phyloP scores from a whole-genome alignment of 1,284 basidiomycete genomes.

The Puccinia polysora region DNA sequence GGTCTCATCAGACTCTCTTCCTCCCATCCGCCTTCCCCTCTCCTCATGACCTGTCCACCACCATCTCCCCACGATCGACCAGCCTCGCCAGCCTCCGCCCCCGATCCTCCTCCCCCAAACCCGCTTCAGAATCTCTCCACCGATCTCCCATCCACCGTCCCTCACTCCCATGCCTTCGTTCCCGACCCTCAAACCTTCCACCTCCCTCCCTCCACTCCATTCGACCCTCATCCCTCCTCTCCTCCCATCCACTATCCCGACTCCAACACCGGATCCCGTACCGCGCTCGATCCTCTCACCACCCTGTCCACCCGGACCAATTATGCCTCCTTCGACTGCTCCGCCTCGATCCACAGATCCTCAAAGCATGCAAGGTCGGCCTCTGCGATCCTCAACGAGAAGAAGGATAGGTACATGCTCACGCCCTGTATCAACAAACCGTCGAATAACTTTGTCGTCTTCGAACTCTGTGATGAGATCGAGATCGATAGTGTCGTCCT shows the following conservation, averaged over 20 bases:
- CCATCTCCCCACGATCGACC: too few species aligned
- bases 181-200: neutral
- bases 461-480: conserved; percentile 96
- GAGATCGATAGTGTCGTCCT: conserved; percentile 91
- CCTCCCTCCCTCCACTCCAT: neutral
- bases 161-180: conserved; percentile 57
- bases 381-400: conserved; percentile 76
- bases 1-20: conserved; percentile 92
- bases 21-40: conserved; percentile 60
- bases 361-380: conserved; percentile 79
- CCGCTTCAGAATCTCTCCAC: conserved; percentile 48
- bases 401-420: conserved; percentile 94
- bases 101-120: conserved; percentile 48
- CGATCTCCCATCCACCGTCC: conserved; percentile 61
- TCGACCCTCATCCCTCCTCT: neutral
- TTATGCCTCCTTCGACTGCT: conserved; percentile 88
- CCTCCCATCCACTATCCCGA: conserved; percentile 8
- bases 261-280: conserved; percentile 7
- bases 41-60: too few species aligned
- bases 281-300: conserved; percentile 47
- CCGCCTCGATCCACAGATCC: conserved; percentile 78
- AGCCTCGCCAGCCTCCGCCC: too few species aligned
- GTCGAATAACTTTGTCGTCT: conserved; percentile 70
- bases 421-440: conserved; percentile 67
- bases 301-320: conserved; percentile 69